Base-by-base conservation (phyloP, 2,329 filamentous ascomycete species). In the Colletotrichum graminicola region DNA sequence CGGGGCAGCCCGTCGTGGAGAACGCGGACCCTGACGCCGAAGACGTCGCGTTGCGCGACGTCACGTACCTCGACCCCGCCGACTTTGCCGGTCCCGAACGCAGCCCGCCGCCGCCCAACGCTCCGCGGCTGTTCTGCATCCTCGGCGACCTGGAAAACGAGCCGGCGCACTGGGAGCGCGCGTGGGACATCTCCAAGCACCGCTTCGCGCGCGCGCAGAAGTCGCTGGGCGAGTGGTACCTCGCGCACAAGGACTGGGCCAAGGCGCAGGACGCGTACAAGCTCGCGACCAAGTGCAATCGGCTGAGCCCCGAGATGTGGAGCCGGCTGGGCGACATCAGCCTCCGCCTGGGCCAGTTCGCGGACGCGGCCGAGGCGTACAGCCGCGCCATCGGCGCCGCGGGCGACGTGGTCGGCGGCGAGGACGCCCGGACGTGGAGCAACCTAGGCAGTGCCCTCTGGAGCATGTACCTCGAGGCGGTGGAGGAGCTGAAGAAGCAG, bases 371-470 rank as follows among this genome's bases (percentile, higher is more conserved):
- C 0, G 91, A 95, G 75, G 92, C 94, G 0, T 99, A 97, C 80
- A 90, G 91, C 11, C 88, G 94, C 29, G 92, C 92, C 11, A 95
- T 99, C 14, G 91, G 93, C 75, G 82, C 84, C 8, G 83, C 86
- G 0, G 85, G 83, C 41, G 85, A 86, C 41, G 80, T 80, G 1
- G 87, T 93, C 14, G 96, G 97, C 59, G 95, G 97, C 34, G 91
- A 92, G 63, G 95, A 98, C 78, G 95, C 95, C 0, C 91, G 97
- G 77, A 94, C 94, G 0, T 99, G 96, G 94, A 97, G 93, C 76
- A 99, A 99, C 78, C 87, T 99, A 29, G 96, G 95, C 0, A 94
- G 93, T 2, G 92, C 95, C 0, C 87, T 98, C 1, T 89, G 93
- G 74, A 92, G 90, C 71, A 84, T 92, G 73, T 94, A 88, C 80